phyloP scores from a whole-genome alignment of 345 rosid genomes.

The Lepidium didymum region DNA sequence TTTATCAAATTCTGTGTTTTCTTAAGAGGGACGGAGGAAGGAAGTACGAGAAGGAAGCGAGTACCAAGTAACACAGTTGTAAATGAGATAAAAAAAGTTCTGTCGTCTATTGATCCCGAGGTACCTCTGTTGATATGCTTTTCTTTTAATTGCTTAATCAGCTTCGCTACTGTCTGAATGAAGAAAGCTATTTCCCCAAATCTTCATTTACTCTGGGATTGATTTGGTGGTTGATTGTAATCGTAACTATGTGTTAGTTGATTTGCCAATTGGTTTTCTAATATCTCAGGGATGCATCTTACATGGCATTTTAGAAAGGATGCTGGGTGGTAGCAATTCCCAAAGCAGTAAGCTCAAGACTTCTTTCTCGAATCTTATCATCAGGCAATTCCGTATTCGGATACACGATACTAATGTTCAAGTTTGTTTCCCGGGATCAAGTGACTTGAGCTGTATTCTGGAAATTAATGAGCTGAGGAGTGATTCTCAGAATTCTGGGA shows the following conservation, averaged over 20 bases:
- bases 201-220: neutral
- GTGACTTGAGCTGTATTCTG: constrained; percentile 38
- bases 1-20: neutral
- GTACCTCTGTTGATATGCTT: constrained; percentile 28
- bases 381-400: constrained; percentile 50
- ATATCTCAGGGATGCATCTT: constrained; percentile 56
- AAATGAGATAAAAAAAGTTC: constrained; percentile 41
- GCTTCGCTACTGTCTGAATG: neutral
- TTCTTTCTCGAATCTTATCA: constrained; percentile 53
- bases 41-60: constrained; percentile 27
- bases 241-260: neutral
- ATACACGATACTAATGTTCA: constrained; percentile 36
- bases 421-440: constrained; percentile 42
- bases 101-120: constrained; percentile 71
- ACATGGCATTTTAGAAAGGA: constrained; percentile 55
- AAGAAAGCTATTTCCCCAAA: neutral
- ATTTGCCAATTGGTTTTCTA: neutral
- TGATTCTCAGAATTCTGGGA: constrained; percentile 45
- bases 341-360: constrained; percentile 38
- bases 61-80: constrained; percentile 21
- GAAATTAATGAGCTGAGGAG: constrained; percentile 48
- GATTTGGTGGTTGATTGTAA: neutral
- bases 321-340: constrained; percentile 30
- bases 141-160: neutral
- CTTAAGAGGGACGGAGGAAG: constrained; percentile 37